These are phyloP conservation scores for Lathyrus oleraceus DNA, from an alignment of 306 rosid species.

Conservation along the genomic window DNA sequence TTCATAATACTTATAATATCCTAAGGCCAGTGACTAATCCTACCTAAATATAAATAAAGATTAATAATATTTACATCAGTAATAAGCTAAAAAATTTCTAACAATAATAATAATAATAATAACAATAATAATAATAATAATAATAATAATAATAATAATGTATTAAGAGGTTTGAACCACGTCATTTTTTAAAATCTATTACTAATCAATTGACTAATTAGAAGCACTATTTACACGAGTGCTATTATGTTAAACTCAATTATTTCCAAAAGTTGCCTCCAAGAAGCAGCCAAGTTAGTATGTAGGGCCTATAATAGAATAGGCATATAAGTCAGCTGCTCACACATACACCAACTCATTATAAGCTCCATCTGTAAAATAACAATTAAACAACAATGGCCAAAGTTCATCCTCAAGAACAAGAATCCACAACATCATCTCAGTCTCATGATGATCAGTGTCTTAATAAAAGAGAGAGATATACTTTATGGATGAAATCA, in stretches of 20 bases:
- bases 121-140: too few relatives aligned
- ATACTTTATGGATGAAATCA: conserved; percentile 92
- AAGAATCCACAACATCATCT: conserved; percentile 20
- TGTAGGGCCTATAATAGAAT: neutral
- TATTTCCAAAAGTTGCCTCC: conserved; percentile 13
- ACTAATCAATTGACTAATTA: too few relatives aligned
- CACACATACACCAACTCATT: neutral
- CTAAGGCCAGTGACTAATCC: too few relatives aligned
- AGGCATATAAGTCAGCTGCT: conserved; percentile 33
- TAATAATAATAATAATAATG: too few relatives aligned
- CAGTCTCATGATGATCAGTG: neutral
- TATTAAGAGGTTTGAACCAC: too few relatives aligned
- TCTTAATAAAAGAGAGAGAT: conserved; percentile 50
- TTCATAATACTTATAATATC: too few relatives aligned
- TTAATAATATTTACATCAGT: too few relatives aligned
- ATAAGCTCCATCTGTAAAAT: neutral
- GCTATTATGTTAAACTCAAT: conserved; percentile 17
- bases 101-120: too few relatives aligned
- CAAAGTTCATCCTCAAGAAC: conserved; percentile 46
- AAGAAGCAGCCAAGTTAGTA: conserved; percentile 18
- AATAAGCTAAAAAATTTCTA: too few relatives aligned
- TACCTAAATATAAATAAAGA: too few relatives aligned
- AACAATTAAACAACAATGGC: conserved; percentile 28
- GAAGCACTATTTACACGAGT: conserved; percentile 23
- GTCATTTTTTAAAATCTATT: too few relatives aligned